Conservation (phyloP, 2,329 filamentous ascomycete species). For the Epichloe scottii region DNA sequence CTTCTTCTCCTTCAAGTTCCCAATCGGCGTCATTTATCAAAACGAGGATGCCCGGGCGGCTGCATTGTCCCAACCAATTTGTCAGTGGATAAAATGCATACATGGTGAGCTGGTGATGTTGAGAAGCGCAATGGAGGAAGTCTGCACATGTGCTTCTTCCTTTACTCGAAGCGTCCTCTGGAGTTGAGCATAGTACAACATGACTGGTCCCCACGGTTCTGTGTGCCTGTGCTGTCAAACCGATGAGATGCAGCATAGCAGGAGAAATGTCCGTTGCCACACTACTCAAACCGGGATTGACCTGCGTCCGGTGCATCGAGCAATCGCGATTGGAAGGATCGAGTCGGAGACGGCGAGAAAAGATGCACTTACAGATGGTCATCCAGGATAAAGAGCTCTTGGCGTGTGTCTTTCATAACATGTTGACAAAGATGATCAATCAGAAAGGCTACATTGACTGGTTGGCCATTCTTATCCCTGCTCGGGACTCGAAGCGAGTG, state of each 20-base stretch:
- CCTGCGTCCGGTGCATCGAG: not conserved
- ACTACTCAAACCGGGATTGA: not conserved
- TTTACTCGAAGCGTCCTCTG: not conserved
- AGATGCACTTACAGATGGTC: slow-evolving; percentile 61
- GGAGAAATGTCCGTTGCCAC: not conserved
- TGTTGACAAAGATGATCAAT: slow-evolving; percentile 69
- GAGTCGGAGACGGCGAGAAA: slow-evolving; percentile 5
- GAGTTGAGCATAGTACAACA: not conserved
- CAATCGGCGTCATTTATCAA: slow-evolving; percentile 97
- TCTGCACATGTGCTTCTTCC: not conserved
- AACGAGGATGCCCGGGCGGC: slow-evolving; percentile 88
- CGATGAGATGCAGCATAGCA: not conserved
- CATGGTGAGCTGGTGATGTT: not conserved
- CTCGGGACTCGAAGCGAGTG: slow-evolving; percentile 59
- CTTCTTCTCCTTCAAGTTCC: slow-evolving; percentile 92
- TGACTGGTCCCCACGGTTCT: not conserved
- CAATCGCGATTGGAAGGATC: not conserved
- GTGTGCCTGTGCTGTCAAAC: not conserved
- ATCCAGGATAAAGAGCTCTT: slow-evolving; percentile 82
- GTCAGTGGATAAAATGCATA: slow-evolving; percentile 11
- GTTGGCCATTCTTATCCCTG: slow-evolving; percentile 42
- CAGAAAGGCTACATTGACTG: slow-evolving; percentile 60
- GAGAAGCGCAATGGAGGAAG: not conserved
- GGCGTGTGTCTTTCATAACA: slow-evolving; percentile 72
- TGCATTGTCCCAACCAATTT: slow-evolving; percentile 23